These are phyloP conservation scores for Akanthomyces dipterigenus DNA, from an alignment of 2,329 filamentous ascomycete genomes.

Conservation along the genomic window DNA sequence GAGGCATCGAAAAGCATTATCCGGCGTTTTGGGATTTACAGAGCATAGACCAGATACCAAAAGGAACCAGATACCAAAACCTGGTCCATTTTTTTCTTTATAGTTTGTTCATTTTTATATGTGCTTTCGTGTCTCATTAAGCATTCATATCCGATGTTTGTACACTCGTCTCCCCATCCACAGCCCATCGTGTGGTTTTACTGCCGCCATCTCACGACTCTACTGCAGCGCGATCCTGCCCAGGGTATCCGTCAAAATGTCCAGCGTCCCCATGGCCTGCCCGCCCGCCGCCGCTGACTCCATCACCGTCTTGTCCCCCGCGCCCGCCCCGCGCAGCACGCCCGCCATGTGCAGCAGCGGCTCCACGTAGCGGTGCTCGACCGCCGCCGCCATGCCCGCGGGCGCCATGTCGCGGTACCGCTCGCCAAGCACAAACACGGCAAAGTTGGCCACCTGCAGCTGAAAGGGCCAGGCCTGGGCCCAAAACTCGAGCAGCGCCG, in stretches of 20 bases:
- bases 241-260: constrained; percentile 37
- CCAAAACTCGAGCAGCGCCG: constrained; percentile 46
- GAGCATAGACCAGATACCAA: constrained; percentile 9
- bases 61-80: background rate
- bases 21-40: constrained; percentile 13
- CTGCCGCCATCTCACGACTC: too few species aligned
- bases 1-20: constrained; percentile 14
- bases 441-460: constrained; percentile 55
- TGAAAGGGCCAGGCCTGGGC: constrained; percentile 46
- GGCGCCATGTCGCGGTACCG: constrained; percentile 44
- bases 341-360: constrained; percentile 42
- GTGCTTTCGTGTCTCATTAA: constrained; percentile 10
- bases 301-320: constrained; percentile 25
- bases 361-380: constrained; percentile 52
- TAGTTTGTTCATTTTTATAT: background rate
- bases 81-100: background rate
- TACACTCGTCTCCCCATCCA: background rate
- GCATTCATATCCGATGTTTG: constrained; percentile 10
- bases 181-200: too few species aligned
- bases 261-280: constrained; percentile 24
- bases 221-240: constrained; percentile 34
- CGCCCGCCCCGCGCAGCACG: constrained; percentile 25
- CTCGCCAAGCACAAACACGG: constrained; percentile 46
- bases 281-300: constrained; percentile 21
- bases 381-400: constrained; percentile 47